A percentile compares a stretch with the other conserved stretches of the same genome.
Conservation (phyloP, 441 rosid genomes). For the Hypseocharis bilobata region DNA sequence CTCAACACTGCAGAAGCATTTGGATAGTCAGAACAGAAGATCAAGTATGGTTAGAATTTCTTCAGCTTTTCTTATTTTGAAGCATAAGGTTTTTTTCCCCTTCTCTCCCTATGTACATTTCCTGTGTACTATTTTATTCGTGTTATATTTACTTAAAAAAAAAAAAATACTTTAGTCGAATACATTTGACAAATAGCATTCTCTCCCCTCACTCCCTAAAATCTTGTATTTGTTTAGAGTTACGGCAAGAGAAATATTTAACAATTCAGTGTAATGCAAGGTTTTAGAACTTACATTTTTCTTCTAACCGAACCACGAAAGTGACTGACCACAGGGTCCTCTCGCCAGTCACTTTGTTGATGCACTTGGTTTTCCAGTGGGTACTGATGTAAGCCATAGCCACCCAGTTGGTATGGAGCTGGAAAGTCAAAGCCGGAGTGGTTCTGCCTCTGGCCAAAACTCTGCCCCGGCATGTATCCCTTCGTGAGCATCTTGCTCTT, state of each 20-base stretch:
- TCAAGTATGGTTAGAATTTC: not conserved
- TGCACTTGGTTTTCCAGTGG: slow-evolving; percentile 2
- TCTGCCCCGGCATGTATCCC: not conserved
- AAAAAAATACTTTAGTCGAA: too few species aligned
- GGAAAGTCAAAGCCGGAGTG: slow-evolving; percentile 10
- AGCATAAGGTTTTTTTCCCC: too few species aligned
- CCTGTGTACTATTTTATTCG: too few species aligned
- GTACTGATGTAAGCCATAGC: slow-evolving; percentile 4
- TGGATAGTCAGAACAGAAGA: not conserved
- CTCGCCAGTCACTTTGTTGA: slow-evolving; percentile 18
- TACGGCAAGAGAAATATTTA: too few species aligned
- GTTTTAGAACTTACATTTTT: slow-evolving; percentile 21
- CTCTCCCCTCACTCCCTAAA: too few species aligned
- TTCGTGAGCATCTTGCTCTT: slow-evolving; percentile 14
- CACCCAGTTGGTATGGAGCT: slow-evolving; percentile 8
- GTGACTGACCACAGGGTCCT: slow-evolving; percentile 13
- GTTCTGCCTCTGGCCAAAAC: slow-evolving; percentile 13
- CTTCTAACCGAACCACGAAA: slow-evolving; percentile 20
- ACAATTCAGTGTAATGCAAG: not conserved
- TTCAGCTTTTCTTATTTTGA: too few species aligned
- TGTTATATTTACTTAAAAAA: too few species aligned
- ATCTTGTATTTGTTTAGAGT: too few species aligned
- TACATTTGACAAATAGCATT: too few species aligned
- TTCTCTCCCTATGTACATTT: too few species aligned
- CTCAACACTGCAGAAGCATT: slow-evolving; percentile 19